These are phyloP conservation scores for Alternaria atra DNA, from an alignment of 2,329 filamentous ascomycete species.

Conservation along the genomic window DNA sequence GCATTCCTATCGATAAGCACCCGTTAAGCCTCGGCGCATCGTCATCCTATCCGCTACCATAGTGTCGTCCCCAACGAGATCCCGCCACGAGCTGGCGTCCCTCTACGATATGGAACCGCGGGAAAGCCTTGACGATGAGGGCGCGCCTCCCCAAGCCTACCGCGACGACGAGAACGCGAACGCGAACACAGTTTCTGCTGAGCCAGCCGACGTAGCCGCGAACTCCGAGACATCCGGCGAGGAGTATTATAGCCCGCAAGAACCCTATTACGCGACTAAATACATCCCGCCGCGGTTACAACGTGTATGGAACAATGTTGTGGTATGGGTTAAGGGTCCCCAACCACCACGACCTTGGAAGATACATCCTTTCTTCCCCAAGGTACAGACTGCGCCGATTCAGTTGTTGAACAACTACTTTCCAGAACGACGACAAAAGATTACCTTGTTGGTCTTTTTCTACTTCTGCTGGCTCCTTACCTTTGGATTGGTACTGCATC, in stretches of 20 bases:
- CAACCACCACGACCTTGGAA: conserved; percentile 59
- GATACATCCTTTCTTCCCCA: conserved; percentile 67
- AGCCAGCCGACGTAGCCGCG: conserved; percentile 36
- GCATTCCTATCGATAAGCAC: conserved; percentile 28
- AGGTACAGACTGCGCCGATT: conserved; percentile 73
- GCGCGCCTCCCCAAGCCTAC: conserved; percentile 41
- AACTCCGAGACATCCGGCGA: conserved; percentile 48
- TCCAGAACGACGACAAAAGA: conserved; percentile 66
- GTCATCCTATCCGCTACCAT: conserved; percentile 22
- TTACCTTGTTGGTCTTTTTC: conserved; percentile 67
- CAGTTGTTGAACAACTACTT: conserved; percentile 69
- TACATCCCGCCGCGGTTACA: conserved; percentile 64
- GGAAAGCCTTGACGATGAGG: conserved; percentile 34
- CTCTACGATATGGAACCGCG: conserved; percentile 37
- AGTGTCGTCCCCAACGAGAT: conserved; percentile 38
- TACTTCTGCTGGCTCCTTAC: conserved; percentile 73
- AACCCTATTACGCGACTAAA: conserved; percentile 35
- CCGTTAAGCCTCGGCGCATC: conserved; percentile 18
- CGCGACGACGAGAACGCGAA: conserved; percentile 44
- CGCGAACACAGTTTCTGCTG: conserved; percentile 34
- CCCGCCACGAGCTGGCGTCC: conserved; percentile 45
- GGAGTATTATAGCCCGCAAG: conserved; percentile 28
- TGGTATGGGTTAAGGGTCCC: conserved; percentile 60
- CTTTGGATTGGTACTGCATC: conserved; percentile 74
- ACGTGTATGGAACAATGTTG: conserved; percentile 49